Base-by-base conservation (phyloP, 768 basidiomycete species). In the Suillus sp. region DNA sequence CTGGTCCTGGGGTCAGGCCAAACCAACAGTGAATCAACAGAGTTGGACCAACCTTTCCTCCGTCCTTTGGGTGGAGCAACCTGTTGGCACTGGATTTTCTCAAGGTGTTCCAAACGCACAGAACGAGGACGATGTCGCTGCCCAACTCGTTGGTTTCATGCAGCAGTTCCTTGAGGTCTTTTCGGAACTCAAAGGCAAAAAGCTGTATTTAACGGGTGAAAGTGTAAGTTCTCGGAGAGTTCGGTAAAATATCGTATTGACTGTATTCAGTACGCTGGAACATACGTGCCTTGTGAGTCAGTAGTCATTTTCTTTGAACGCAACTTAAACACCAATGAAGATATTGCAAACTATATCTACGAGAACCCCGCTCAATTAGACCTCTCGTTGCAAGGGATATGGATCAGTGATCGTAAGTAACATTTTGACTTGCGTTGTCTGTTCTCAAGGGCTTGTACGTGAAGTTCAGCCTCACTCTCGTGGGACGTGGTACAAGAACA, bases 31-130 rank as follows among this genome's bases (percentile, higher is more conserved):
- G 9, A 92, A 91, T 60, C 80, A 87, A 66, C 83, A 81, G 66
- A 90, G 89, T 71, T 92, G 91, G 91, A 92, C 91, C 0, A 92
- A 92, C 69, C 78, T 92, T 7, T 90, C 89, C 1, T 90, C 87
- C 62, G 75, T 91, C 8, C 75, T 92, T 20, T 92, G 83, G 80
- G 84, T 92, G 13, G 91, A 93, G 66, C 91, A 92, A 66, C 91
- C 91, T 4, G 86, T 92, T 34, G 91, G 91, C 5, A 92, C 90
- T 1, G 91, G 91, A 0, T 92, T 87, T 72, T 88, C 88, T 1
- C 88, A 88, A 65, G 91, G 91, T 18, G 78, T 65, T 11, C 89
- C 91, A 1, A 84, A 86, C 63, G 86, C 86, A 47, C 74, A 79
- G 72, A 83, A 83, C 20, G 83, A 91, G 66, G 65, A 83, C 56